Evolutionary conservation across 768 basidiomycete genomes (phyloP), one percentile per base, ranked within the genome.

Genomic region (Pleurotus djamor): DNA sequence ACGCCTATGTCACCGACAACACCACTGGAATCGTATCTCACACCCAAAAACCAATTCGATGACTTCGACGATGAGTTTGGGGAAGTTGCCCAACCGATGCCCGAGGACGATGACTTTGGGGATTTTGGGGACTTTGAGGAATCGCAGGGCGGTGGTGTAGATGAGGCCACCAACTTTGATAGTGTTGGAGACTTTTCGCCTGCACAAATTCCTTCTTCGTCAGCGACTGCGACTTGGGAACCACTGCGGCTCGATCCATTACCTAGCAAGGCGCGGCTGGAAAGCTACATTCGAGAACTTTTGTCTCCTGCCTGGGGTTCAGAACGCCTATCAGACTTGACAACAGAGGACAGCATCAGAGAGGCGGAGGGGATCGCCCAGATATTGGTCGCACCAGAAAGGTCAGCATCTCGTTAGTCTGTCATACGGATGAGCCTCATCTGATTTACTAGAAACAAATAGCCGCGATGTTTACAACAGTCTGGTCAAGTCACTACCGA

Each of bases 41-140:
- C 54, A 9, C 54, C 54, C 10, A 56, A 32, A 32, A 56, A 56
- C 33, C 54, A 56, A 38, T 76, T 82, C 64, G 82, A 87, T 58
- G 84, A 85, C 57, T 86, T 86, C 65, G 82, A 87, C 60, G 85
- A 85, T 59, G 54, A 56, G 6, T 88, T 89, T 69, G 83, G 81
- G 44, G 75, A 83, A 36, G 72, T 72, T 2, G 75, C 78, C 33
- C 65, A 66, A 55, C 78, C 80, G 13, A 77, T 72, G n/a, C 75
- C 73, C 41, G 73, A 64, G 1, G 81, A 76, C 48, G 93, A 92
- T 64, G 91, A 92, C 60, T 92, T 92, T 72, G 91, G 86, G 52
- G 92, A 94, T 64, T 94, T 94, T 72, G 92, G 88, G 14, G 94
- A 94, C 67, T 94, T 94, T 71, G 91, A 86, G 65, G 91, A 91